Conservation (phyloP, 805 yeast genomes). For the Candida bentonensis region DNA sequence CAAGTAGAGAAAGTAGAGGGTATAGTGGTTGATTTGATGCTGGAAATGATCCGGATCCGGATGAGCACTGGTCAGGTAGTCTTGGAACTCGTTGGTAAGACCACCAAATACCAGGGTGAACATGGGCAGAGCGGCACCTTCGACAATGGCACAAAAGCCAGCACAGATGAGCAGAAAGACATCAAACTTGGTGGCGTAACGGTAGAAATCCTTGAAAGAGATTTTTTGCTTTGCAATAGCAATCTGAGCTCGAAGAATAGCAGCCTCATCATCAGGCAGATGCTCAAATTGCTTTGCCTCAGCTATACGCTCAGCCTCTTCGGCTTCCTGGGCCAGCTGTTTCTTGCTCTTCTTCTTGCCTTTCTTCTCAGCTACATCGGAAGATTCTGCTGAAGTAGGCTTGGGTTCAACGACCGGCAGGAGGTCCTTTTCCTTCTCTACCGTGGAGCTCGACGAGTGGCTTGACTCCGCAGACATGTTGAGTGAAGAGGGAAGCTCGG, state of each 20-base stretch:
- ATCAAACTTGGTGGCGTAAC: slow-evolving; percentile 21
- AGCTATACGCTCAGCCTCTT: slow-evolving; percentile 4
- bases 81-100: slow-evolving; percentile 21
- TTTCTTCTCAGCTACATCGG: not conserved
- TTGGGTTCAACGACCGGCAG: not conserved
- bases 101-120: slow-evolving; percentile 24
- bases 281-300: slow-evolving; percentile 17
- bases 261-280: slow-evolving; percentile 17
- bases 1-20: slow-evolving; percentile 24
- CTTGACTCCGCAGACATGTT: too few species aligned
- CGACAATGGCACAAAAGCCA: slow-evolving; percentile 14
- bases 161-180: slow-evolving; percentile 16
- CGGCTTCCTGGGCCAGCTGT: not conserved
- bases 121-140: slow-evolving; percentile 24
- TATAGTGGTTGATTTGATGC: slow-evolving; percentile 17
- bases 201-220: slow-evolving; percentile 14
- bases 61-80: slow-evolving; percentile 14
- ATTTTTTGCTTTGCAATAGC: slow-evolving; percentile 8
- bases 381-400: not conserved
- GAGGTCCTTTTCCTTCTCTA: not conserved
- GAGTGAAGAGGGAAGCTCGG: too few species aligned
- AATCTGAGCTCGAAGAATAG: slow-evolving; percentile 17
- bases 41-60: slow-evolving; percentile 18
- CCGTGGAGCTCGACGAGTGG: too few species aligned
- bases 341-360: slow-evolving; percentile 3